A percentile compares a stretch with the other conserved stretches of the same genome.
Evolutionary conservation across 73 alveolate species (phyloP).

Genomic region (Paramecium primaurelia): DNA sequence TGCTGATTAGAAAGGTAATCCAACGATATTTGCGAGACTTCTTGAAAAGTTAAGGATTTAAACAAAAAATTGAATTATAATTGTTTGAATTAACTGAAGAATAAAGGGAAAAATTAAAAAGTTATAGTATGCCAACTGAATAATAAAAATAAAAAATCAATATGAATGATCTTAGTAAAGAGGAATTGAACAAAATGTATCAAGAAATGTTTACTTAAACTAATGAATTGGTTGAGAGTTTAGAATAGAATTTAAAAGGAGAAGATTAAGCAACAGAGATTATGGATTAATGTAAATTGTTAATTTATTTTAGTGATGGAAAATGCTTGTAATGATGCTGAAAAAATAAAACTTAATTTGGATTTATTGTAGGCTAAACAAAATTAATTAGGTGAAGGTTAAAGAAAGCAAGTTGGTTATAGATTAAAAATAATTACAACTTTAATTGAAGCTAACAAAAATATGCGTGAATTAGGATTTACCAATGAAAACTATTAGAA

Average conservation of each 20-base stretch:
- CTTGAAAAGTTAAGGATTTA: not conserved
- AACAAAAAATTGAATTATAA: not conserved
- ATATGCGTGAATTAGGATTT: not conserved
- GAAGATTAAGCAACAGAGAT: slow-evolving; percentile 22
- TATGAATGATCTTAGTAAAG: not conserved
- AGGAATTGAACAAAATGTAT: not conserved
- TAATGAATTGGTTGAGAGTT: not conserved
- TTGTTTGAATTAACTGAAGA: not conserved
- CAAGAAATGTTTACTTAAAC: not conserved
- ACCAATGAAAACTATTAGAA: not conserved
- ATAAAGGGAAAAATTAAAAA: not conserved
- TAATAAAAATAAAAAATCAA: not conserved
- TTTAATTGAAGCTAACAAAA: not conserved
- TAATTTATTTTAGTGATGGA: not conserved
- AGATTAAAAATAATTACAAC: not conserved
- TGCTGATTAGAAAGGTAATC: not conserved
- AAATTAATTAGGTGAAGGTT: not conserved
- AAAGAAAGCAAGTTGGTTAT: not conserved
- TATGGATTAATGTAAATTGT: not conserved
- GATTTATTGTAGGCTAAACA: not conserved
- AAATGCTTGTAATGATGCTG: not conserved
- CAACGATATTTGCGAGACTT: not conserved
- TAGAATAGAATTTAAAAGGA: not conserved
- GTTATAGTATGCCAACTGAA: not conserved
- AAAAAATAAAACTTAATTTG: not conserved